Evolutionary conservation across 1,284 basidiomycete species (phyloP), one percentile per base, ranked within the genome.

Genomic region (Sparassis latifolia): DNA sequence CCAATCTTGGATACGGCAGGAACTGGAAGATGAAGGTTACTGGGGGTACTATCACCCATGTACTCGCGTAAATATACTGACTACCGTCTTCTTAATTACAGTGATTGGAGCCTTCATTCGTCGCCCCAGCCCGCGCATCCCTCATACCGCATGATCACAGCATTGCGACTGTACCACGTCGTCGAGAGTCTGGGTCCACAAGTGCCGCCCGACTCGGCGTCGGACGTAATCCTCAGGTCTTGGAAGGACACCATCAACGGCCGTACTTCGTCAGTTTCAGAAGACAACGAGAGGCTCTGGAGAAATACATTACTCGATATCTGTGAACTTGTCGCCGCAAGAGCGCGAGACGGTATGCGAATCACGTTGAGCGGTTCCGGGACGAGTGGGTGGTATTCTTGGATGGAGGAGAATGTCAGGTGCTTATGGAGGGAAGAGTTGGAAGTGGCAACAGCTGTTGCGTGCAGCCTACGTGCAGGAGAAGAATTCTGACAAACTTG

Each of bases 81-180:
- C 44, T 52, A 55, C 20, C 33, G 33, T 32, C 29, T 56, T 48
- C 35, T 12, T 20, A 35, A n/a, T 31, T 40, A 31, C 50, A 91
- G 91, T 32, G 79, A 89, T 48, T 92, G 89, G 83, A 86, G 80
- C 1, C 62, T 93, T 31, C 81, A 90, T 58, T 69, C 70, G 10
- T 67, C 71, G 7, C 80, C 81, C 30, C 59, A 62, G 6, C 76
- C 81, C n/a, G 79, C 80, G 4, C 76, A 84, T 57, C 86, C 89
- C 2, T 92, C 89, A 1, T 92, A 82, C 67, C 78, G 87, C 10
- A 66, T 92, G 9, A 78, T 88, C 32, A 77, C 80, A 31, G 82
- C 85, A 0, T 68, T 93, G 40, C 80, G 89, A 32, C 70, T 92
- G 3, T 73, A 82, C 49, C 73, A 82, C 58, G 56, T 75, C 32